Conservation (phyloP, 2,329 filamentous ascomycete genomes). For the Alternaria burnsii region DNA sequence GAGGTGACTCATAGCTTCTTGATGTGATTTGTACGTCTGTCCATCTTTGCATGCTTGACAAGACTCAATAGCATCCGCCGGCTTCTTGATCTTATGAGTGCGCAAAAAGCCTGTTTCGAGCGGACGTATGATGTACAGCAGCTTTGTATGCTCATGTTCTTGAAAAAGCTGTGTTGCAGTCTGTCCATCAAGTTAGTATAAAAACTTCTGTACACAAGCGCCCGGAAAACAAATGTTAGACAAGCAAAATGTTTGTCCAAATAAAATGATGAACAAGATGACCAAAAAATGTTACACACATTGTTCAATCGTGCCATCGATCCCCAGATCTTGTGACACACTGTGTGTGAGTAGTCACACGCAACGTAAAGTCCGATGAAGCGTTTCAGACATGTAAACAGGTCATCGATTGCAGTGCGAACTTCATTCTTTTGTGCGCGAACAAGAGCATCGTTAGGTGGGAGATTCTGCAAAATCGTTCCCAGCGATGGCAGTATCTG, state of each 20-base stretch:
- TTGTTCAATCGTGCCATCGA: not conserved
- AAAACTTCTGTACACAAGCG: not conserved
- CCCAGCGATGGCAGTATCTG: not conserved
- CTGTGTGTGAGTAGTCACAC: not conserved
- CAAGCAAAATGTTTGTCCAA: too few relatives aligned
- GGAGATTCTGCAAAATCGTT: not conserved
- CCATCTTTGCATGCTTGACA: not conserved
- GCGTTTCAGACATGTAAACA: not conserved
- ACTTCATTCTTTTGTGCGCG: not conserved
- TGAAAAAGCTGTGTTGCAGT: not conserved
- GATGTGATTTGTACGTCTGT: not conserved
- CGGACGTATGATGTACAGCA: not conserved
- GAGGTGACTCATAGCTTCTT: not conserved
- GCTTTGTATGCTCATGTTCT: not conserved
- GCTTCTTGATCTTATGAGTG: not conserved
- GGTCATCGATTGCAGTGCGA: conserved; percentile 1
- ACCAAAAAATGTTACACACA: not conserved
- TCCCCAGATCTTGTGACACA: conserved; percentile 8
- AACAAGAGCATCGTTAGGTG: not conserved
- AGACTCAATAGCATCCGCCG: not conserved
- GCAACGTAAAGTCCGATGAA: conserved; percentile 1
- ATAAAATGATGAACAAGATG: too few relatives aligned
- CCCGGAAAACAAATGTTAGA: too few relatives aligned
- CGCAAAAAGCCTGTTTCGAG: not conserved
- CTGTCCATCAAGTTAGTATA: not conserved